Evolutionary conservation across 176 grass and related monocot species (phyloP).

Genomic region (Musa beccarii): DNA sequence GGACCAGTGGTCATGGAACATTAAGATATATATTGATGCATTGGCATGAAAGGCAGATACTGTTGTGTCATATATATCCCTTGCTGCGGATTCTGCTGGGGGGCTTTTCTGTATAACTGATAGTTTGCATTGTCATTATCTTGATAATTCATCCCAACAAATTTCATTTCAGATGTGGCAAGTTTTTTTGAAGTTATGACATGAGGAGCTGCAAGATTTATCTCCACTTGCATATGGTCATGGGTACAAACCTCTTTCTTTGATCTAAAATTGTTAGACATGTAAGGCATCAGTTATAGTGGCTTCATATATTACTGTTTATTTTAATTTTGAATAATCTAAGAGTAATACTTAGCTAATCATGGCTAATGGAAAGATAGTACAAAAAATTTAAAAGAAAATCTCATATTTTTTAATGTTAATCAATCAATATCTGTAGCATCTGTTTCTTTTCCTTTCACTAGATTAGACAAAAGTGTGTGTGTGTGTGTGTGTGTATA

Average conservation of each 20-base stretch:
- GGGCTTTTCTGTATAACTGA: slow-evolving; percentile 30
- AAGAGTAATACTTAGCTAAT: no score
- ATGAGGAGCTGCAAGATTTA: slow-evolving; percentile 85
- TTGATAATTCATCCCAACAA: background rate
- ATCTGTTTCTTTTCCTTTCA: no score
- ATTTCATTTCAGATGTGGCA: slow-evolving; percentile 19
- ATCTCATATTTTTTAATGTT: no score
- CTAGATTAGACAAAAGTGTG: no score
- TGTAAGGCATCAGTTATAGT: no score
- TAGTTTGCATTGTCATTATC: no score
- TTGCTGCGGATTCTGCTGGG: slow-evolving; percentile 82
- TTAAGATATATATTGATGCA: slow-evolving; percentile 85
- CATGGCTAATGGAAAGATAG: no score
- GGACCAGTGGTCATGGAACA: slow-evolving; percentile 96
- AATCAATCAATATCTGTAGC: no score
- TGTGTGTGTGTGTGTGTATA: no score
- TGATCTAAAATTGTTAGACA: background rate
- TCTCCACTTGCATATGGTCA: slow-evolving; percentile 59
- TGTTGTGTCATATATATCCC: slow-evolving; percentile 82
- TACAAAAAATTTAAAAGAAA: no score
- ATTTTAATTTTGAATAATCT: no score
- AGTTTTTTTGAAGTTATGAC: slow-evolving; percentile 51
- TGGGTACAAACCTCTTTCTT: slow-evolving; percentile 34
- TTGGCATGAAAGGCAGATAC: slow-evolving; percentile 71
- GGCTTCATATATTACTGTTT: no score